Evolutionary conservation across 2,329 filamentous ascomycete genomes (phyloP), one percentile per base, ranked within the genome.

Genomic region (Colletotrichum sp.): DNA sequence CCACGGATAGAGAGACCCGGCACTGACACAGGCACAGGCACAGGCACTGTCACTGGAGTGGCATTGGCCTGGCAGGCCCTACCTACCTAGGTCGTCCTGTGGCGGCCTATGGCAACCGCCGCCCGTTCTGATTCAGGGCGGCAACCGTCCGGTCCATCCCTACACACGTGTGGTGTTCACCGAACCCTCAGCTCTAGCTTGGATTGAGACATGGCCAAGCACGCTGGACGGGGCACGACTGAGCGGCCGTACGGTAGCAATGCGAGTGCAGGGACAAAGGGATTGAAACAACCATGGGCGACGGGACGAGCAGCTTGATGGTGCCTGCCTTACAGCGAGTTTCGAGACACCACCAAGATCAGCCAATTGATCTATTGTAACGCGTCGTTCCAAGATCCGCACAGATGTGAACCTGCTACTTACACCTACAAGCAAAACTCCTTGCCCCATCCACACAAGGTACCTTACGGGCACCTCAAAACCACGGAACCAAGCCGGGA

Each of bases 401-500:
- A 57, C 54, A 27, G 54, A 29, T 27, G 27, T 57, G 54, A 31
- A 29, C 54, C 21, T 47, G n/a, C 43, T 47, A 47, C n/a, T 59
- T 59, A 21, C 57, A 34, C 29, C 13, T 18, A 33, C 18, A n/a
- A 18, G 18, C 15, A 33, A 59, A 18, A 31, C 18, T 34, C 29
- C 18, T 59, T 13, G 43, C 43, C 13, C n/a, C 43, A 47, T 47
- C n/a, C 54, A 57, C 54, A 57, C 27, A 29, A 12, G 9, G 11
- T 6, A 57, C 8, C 21, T 24, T 47, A 21, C n/a, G n/a, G 43
- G 43, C 43, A 47, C n/a, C 54, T 57, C 59, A 43, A 5, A 27
- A 64, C 27, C 63, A 65, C 65, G 65, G 65, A 72, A 69, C 43
- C 66, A 69, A 72, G 69, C 57, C 65, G 69, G 57, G 69, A 57